These are phyloP conservation scores for Polygonum maritimum DNA, from an alignment of 148 eudicot genomes.

Conservation along the genomic window DNA sequence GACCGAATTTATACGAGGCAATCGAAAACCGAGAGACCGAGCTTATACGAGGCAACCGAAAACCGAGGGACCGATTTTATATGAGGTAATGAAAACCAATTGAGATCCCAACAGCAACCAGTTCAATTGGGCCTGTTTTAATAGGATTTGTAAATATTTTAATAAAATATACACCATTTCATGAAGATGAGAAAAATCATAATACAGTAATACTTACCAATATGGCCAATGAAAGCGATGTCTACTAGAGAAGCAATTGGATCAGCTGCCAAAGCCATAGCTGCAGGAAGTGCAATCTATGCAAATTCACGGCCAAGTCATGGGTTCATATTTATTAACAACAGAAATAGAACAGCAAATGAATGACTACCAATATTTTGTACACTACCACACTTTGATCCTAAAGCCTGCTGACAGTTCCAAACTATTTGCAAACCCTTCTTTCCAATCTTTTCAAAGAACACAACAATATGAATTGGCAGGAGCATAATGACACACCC, in stretches of 20 bases:
- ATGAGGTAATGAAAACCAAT: too few relatives aligned
- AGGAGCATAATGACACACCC: not conserved
- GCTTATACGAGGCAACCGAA: too few relatives aligned
- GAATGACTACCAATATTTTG: too few relatives aligned
- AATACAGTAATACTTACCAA: slow-evolving; percentile 31
- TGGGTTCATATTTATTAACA: too few relatives aligned
- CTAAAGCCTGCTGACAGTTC: not conserved
- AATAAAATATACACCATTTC: not conserved
- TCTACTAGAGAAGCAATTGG: slow-evolving; percentile 84
- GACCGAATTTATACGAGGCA: too few relatives aligned
- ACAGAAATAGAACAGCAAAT: too few relatives aligned
- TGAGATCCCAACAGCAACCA: slow-evolving; percentile 47
- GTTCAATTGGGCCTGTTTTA: slow-evolving; percentile 57
- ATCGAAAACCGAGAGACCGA: too few relatives aligned
- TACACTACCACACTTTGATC: too few relatives aligned
- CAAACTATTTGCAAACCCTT: not conserved
- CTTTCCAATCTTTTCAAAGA: not conserved
- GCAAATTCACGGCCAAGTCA: slow-evolving; percentile 56
- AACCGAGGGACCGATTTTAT: too few relatives aligned
- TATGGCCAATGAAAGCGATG: slow-evolving; percentile 87
- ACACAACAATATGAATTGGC: not conserved
- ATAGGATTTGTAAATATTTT: not conserved
- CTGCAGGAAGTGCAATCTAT: slow-evolving; percentile 75
- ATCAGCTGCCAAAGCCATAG: slow-evolving; percentile 76
- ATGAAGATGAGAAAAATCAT: not conserved